Base-by-base conservation (phyloP, 345 rosid species). In the Pistacia vera region DNA sequence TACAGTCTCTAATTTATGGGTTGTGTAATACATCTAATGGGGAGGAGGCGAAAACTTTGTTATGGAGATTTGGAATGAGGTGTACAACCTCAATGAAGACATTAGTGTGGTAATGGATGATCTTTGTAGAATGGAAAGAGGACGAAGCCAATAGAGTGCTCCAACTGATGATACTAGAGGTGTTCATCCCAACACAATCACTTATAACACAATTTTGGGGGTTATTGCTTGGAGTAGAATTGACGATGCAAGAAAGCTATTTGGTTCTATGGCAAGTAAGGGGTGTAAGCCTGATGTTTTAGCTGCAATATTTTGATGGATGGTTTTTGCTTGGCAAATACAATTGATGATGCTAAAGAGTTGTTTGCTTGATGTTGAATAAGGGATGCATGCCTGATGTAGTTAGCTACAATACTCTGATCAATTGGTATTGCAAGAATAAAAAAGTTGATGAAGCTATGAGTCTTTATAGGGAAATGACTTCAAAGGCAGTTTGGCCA, bases 1-100 rank as follows among this genome's bases (percentile, higher is more conserved):
- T 41, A 41, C 36, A 63, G 46, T 3, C 17, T 63, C 41, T 63
- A 30, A 12, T 63, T 63, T n/a, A 63, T 11, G 81, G 86, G 18
- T 63, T 85, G 48, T 85, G 83, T 61, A 41, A 5, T 38, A 20
- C 11, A 11, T 79, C 74, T 36, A 68, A 67, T 25, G 51, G 41
- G 75, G 80, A 75, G 48, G 76, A 70, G 36, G 85, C 76, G 11
- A 72, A 68, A n/a, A 16, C 22, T 44, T 72, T 80, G 59, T 75
- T 80, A n/a, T 60, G 0, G 82, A 81, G 55, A 75, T 81, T 7
- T 64, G 46, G 46, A 41, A 41, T 1, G 9, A 41, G 9, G 46
- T 1, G 46, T 41, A 41, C 6, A 41, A 8, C 46, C 46, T 41
- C n/a, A 8, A 41, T 41, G 46, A 5, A 8, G 46, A 41, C 46